A percentile compares a stretch with the other conserved stretches of the same genome.
Conservation (phyloP, 75 land plant species). For the Larix kaempferi region DNA sequence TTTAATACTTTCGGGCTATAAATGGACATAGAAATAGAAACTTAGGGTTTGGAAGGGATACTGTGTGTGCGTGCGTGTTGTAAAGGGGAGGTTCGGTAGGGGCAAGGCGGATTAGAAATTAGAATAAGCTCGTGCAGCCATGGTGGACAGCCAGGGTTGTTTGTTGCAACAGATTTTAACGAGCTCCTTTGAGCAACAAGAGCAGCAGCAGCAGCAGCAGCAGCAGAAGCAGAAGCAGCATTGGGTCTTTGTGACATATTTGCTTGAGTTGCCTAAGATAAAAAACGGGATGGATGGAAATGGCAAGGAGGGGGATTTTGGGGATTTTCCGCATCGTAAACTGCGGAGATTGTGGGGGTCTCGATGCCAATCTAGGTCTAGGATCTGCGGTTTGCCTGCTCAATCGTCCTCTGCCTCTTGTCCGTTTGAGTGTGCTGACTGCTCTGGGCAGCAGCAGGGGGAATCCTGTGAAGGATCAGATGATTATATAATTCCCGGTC, state of each 20-base stretch:
- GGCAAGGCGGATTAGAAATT: background rate
- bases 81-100: background rate
- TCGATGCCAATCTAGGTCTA: background rate
- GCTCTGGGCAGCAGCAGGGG: slow-evolving; percentile 7
- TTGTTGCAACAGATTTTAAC: slow-evolving; percentile 29
- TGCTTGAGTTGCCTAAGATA: slow-evolving; percentile 13
- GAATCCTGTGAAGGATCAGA: slow-evolving; percentile 11
- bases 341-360: background rate
- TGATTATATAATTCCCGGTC: slow-evolving; percentile 17
- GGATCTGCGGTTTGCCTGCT: background rate
- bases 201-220: background rate
- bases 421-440: slow-evolving; percentile 2
- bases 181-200: slow-evolving; percentile 19
- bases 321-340: background rate
- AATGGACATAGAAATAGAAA: background rate
- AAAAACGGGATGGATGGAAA: slow-evolving; percentile 8
- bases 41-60: background rate
- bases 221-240: slow-evolving; percentile 15
- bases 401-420: background rate
- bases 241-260: slow-evolving; percentile 24
- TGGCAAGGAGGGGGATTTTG: background rate
- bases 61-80: background rate
- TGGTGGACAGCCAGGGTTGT: slow-evolving; percentile 47
- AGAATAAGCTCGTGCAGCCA: slow-evolving; percentile 13
- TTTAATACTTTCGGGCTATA: background rate